Percentiles rank a stretch among this genome's conserved stretches.
Evolutionary conservation across 2,329 filamentous ascomycete species (phyloP).

Genomic region (Remersonia thermophila): DNA sequence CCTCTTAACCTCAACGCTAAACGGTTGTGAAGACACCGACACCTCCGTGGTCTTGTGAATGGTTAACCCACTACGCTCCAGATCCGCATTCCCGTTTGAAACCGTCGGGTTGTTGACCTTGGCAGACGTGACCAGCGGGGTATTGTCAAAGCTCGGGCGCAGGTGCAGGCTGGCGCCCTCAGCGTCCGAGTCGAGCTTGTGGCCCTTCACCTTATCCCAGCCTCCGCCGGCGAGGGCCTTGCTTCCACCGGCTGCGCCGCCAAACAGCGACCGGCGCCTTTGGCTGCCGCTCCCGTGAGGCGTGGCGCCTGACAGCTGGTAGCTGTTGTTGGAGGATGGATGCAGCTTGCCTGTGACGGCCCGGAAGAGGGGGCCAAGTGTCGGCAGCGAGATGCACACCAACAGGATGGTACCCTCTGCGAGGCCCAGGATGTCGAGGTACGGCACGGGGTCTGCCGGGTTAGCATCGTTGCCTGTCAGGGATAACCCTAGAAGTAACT

Average conservation of each 20-base stretch:
- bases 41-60: conserved; percentile 6
- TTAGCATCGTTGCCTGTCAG: neutral
- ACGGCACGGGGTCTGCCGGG: conserved; percentile 5
- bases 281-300: neutral
- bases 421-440: conserved; percentile 7
- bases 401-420: conserved; percentile 6
- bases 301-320: neutral
- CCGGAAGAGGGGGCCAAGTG: conserved; percentile 2
- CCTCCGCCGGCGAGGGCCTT: neutral
- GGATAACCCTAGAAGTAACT: neutral
- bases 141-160: conserved; percentile 7
- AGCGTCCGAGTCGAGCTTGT: conserved; percentile 4
- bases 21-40: conserved; percentile 5
- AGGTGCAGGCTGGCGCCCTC: conserved; percentile 4
- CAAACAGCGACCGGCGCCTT: neutral
- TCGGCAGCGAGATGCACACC: conserved; percentile 5
- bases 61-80: neutral
- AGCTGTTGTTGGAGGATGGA: neutral
- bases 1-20: too few species aligned
- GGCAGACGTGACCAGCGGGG: conserved; percentile 3
- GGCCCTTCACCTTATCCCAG: conserved; percentile 1
- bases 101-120: neutral
- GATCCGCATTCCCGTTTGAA: neutral
- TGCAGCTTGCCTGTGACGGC: neutral
- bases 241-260: neutral